These are phyloP conservation scores for Fagus crenata DNA, from an alignment of 306 rosid genomes.

Conservation along the genomic window DNA sequence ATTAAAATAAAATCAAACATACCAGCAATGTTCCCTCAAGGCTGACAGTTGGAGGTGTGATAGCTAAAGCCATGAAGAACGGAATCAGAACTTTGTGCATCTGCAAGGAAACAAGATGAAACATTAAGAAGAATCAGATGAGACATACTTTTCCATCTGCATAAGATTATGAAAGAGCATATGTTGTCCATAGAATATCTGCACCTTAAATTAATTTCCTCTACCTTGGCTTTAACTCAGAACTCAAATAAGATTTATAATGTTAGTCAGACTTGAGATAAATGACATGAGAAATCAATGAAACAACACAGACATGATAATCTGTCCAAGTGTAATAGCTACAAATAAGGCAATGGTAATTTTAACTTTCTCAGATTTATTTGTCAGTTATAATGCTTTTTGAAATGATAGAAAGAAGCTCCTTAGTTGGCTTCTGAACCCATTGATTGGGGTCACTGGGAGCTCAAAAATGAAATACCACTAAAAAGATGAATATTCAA, in stretches of 20 bases:
- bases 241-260: slow-evolving; percentile 1
- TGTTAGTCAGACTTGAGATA: slow-evolving; percentile 7
- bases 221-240: background rate
- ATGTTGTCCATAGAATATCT: background rate
- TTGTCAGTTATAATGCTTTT: background rate
- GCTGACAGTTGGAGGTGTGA: slow-evolving; percentile 78
- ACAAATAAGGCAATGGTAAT: background rate
- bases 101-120: slow-evolving; percentile 43
- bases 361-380: background rate
- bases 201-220: slow-evolving; percentile 12
- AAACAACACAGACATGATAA: background rate
- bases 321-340: background rate
- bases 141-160: background rate
- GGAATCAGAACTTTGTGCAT: slow-evolving; percentile 87
- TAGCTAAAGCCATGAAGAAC: slow-evolving; percentile 64
- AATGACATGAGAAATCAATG: background rate
- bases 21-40: slow-evolving; percentile 96
- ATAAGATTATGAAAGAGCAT: background rate
- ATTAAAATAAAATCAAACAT: slow-evolving; percentile 38
- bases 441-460: background rate
- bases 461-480: background rate
- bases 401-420: background rate
- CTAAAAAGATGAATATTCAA: background rate
- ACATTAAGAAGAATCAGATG: slow-evolving; percentile 2
- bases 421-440: background rate